These are phyloP conservation scores for Arthrinium phaeospermum DNA, from an alignment of 2,329 filamentous ascomycete species.

Conservation along the genomic window DNA sequence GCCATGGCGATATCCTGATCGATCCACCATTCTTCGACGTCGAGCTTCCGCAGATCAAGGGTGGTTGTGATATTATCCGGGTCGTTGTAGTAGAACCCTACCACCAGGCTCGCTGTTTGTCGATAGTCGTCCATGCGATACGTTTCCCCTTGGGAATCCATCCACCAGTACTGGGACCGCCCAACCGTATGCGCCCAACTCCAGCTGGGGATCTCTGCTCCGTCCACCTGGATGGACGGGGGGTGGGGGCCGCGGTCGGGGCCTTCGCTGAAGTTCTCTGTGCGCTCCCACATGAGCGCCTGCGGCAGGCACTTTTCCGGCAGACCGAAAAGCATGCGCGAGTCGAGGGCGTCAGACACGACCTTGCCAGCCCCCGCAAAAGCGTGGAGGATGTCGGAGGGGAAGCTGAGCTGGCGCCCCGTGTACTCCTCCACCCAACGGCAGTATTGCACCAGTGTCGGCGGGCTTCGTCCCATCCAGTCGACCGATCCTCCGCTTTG, in stretches of 20 bases:
- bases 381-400: conserved; percentile 24
- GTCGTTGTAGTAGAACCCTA: conserved; percentile 23
- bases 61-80: not conserved
- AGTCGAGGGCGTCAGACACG: conserved; percentile 16
- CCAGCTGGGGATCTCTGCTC: not conserved
- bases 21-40: conserved; percentile 23
- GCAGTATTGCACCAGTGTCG: conserved; percentile 20
- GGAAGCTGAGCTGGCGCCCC: conserved; percentile 22
- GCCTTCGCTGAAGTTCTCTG: not conserved
- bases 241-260: not conserved
- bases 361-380: conserved; percentile 21
- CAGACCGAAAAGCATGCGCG: not conserved
- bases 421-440: conserved; percentile 27
- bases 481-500: not conserved
- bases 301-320: not conserved
- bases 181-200: not conserved
- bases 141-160: not conserved
- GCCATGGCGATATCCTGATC: conserved; percentile 20
- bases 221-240: too few relatives aligned
- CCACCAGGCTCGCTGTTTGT: conserved; percentile 20
- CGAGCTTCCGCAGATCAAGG: conserved; percentile 22
- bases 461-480: not conserved
- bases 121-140: conserved; percentile 21
- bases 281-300: not conserved
- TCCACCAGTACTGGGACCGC: not conserved